Percentiles rank a stretch among this genome's conserved stretches.
phyloP scores from a whole-genome alignment of 495 filamentous ascomycete species.

The Parathielavia hyrcaniae region DNA sequence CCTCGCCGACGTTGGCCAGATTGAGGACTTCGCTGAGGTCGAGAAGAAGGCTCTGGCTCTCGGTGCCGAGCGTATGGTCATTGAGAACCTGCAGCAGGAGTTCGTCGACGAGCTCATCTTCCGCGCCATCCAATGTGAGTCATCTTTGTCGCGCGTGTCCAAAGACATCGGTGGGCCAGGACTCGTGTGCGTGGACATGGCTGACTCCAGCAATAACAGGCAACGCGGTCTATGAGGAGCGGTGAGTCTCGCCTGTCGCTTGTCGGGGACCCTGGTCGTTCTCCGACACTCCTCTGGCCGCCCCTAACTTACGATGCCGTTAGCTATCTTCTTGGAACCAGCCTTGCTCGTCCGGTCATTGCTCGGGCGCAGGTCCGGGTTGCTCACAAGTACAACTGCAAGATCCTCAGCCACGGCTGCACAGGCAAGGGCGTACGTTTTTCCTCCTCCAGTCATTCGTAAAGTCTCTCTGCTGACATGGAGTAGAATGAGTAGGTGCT shows the following conservation, averaged over 20 bases:
- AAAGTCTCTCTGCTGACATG: not conserved
- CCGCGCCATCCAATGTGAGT: constrained; percentile 67
- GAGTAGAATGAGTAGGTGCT: constrained; percentile 49
- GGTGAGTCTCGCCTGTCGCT: constrained; percentile 16
- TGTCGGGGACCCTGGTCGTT: too few species aligned
- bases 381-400: constrained; percentile 61
- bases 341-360: constrained; percentile 82
- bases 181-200: too few species aligned
- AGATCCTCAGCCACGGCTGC: constrained; percentile 69
- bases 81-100: constrained; percentile 63
- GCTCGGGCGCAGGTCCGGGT: constrained; percentile 66
- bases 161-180: too few species aligned
- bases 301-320: too few species aligned
- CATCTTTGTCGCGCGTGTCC: too few species aligned
- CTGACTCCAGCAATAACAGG: too few species aligned
- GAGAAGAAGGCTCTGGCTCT: constrained; percentile 63
- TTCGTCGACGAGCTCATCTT: constrained; percentile 85
- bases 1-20: constrained; percentile 55
- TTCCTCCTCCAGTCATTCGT: too few species aligned
- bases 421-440: constrained; percentile 61
- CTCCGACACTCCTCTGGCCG: too few species aligned
- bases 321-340: constrained; percentile 67
- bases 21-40: constrained; percentile 45
- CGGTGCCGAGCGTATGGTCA: constrained; percentile 57
- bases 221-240: constrained; percentile 82